A percentile compares a stretch with the other conserved stretches of the same genome.
Conservation (phyloP, 768 basidiomycete species). For the Sporobolomyces phaffii region DNA sequence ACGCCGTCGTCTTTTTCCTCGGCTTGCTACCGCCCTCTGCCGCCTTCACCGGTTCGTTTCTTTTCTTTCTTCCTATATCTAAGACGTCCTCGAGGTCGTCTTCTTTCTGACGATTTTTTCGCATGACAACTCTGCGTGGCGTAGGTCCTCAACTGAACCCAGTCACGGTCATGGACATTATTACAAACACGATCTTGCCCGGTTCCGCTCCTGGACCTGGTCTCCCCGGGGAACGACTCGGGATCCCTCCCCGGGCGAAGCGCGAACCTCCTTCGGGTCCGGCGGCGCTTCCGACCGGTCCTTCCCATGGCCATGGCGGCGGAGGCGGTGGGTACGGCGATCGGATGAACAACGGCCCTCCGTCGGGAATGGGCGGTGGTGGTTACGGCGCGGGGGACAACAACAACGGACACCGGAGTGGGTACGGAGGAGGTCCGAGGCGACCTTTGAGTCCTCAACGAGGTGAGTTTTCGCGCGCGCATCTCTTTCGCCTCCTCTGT, state of each 20-base stretch:
- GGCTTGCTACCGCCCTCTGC: constrained; percentile 64
- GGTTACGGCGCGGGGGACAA: too few species aligned
- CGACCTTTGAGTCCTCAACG: constrained; percentile 13
- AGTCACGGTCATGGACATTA: constrained; percentile 35
- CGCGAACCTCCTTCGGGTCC: constrained; percentile 5
- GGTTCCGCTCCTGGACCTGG: constrained; percentile 35
- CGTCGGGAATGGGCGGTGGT: not conserved
- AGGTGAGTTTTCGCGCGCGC: not conserved
- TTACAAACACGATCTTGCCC: constrained; percentile 34
- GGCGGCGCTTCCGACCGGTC: too few species aligned
- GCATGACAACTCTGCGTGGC: too few species aligned
- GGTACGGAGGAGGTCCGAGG: constrained; percentile 4
- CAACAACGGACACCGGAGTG: not conserved
- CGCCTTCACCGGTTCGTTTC: constrained; percentile 69
- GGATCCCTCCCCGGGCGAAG: constrained; percentile 33
- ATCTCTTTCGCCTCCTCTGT: not conserved
- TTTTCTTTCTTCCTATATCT: not conserved
- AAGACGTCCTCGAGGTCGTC: not conserved
- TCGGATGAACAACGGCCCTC: too few species aligned
- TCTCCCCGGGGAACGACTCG: constrained; percentile 33
- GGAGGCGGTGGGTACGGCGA: too few species aligned
- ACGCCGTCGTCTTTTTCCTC: constrained; percentile 68
- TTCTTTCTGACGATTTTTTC: not conserved
- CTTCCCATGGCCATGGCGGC: too few species aligned
- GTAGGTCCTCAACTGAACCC: constrained; percentile 33